Conservation (phyloP, 108 stramenopile genomes). For the Fistulifera pelliculosa region DNA sequence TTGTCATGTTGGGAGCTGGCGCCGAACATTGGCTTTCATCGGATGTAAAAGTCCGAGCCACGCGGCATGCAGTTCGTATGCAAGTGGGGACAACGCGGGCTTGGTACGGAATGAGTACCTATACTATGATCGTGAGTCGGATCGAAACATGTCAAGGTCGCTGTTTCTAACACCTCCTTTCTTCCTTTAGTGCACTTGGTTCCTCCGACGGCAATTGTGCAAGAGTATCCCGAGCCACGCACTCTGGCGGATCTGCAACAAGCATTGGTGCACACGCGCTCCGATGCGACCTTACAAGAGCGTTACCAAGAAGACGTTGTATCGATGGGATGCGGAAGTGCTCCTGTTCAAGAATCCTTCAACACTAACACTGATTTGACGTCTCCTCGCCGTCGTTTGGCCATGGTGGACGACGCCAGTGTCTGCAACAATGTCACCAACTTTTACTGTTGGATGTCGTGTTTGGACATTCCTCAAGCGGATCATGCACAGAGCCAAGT, state of each 20-base stretch:
- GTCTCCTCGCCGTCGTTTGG: conserved; percentile 23
- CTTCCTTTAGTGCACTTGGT: conserved; percentile 48
- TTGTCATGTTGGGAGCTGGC: conserved; percentile 56
- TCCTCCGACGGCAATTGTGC: conserved; percentile 33
- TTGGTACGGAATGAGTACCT: conserved; percentile 72
- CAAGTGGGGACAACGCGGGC: conserved; percentile 21
- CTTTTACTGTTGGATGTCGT: conserved; percentile 78
- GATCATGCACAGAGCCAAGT: conserved; percentile 33
- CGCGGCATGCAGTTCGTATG: conserved; percentile 61
- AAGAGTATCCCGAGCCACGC: conserved; percentile 5
- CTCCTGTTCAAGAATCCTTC: neutral
- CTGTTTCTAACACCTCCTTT: neutral
- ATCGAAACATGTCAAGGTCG: too few relatives aligned
- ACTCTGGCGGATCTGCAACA: conserved; percentile 33
- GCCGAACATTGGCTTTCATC: conserved; percentile 57
- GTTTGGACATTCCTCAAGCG: conserved; percentile 57
- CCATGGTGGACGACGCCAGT: conserved; percentile 36
- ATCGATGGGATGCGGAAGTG: conserved; percentile 35
- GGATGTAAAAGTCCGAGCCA: conserved; percentile 29
- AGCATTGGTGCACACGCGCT: conserved; percentile 6
- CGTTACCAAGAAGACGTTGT: conserved; percentile 2
- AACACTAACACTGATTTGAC: neutral
- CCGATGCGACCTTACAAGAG: neutral
- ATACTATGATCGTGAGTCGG: too few relatives aligned
- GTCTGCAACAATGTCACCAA: conserved; percentile 70